These are phyloP conservation scores for Wakefieldia striispora DNA, from an alignment of 768 basidiomycete genomes.

Conservation along the genomic window DNA sequence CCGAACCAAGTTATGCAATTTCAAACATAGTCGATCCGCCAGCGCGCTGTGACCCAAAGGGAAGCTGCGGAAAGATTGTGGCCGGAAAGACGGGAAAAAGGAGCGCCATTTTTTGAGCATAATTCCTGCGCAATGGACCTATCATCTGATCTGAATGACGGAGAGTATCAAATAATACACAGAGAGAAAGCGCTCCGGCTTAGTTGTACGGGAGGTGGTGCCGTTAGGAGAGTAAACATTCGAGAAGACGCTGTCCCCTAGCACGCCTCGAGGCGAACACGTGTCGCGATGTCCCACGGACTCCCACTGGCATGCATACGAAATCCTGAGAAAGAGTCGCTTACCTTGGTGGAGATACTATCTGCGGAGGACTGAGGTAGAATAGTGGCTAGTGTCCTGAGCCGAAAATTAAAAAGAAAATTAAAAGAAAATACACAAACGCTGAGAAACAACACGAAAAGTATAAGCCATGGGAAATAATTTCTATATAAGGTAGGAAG, in stretches of 20 bases:
- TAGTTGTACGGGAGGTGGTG: neutral
- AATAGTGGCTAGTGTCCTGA: too few species aligned
- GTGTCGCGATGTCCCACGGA: conserved; percentile 14
- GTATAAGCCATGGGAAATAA: too few species aligned
- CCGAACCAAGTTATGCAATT: conserved; percentile 18
- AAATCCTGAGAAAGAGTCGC: neutral
- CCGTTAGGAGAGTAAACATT: conserved; percentile 12
- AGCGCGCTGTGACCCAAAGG: conserved; percentile 8
- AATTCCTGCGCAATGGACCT: neutral
- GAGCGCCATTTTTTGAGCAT: conserved; percentile 18
- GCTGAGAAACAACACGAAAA: too few species aligned
- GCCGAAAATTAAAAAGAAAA: too few species aligned
- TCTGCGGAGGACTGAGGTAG: too few species aligned
- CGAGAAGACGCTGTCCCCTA: neutral
- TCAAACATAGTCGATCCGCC: conserved; percentile 18
- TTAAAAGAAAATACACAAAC: too few species aligned
- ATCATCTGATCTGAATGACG: neutral
- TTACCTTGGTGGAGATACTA: neutral
- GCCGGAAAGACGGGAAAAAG: conserved; percentile 15
- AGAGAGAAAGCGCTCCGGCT: neutral
- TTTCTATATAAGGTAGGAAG: too few species aligned
- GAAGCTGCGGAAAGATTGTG: conserved; percentile 3
- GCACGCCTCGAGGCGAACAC: conserved; percentile 21
- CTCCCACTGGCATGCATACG: neutral
- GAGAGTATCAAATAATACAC: neutral